Evolutionary conservation across 768 basidiomycete species (phyloP), one percentile per base, ranked within the genome.

Genomic region (Lactifluus volemus): DNA sequence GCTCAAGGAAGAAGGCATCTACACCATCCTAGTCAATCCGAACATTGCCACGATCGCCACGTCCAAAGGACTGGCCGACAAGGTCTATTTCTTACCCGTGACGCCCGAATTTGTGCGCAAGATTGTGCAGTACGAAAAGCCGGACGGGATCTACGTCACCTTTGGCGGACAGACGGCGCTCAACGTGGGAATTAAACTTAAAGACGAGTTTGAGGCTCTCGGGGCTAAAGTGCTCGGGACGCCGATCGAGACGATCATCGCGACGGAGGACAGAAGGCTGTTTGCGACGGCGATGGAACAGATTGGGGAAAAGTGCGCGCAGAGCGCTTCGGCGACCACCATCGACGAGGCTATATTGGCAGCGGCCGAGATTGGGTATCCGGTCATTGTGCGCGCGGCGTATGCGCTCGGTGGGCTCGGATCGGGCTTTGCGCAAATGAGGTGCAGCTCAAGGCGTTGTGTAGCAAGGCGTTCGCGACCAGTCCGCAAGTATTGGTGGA

Each of bases 41-140:
- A 99, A 99, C 75, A 99, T 99, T 67, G 97, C 97, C 21, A 99
- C 97, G 42, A 99, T 98, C 67, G 94, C 94, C 49, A 97, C 94
- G 1, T 95, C 92, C 51, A 94, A 94, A 68, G 95, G 97, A 63
- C 84, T 99, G 53, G 97, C 97, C 25, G 97, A 99, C 79, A 98
- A 98, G 74, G 96, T 99, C 52, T 99, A 98, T 79, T 99, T 98
- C 83, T 81, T 99, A 10, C 97, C 97, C 49, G 97, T 98, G 59
- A 98, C 92, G 12, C 92, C 94, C 63, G 97, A 99, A 64, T 98
- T 97, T 68, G 94, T 98, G 59, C 88, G 89, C 72, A 97, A 95
- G 77, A 88, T 99, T 76, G 97, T 99, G 81, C 88, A 93, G 75
- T 97, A 90, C 76, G 97, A 99, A 80, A 91, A 93, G 71, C 97